Percentiles rank a stretch among this genome's conserved stretches.
Conservation (phyloP, 805 yeast species). For the Yamadazyma sp. region DNA sequence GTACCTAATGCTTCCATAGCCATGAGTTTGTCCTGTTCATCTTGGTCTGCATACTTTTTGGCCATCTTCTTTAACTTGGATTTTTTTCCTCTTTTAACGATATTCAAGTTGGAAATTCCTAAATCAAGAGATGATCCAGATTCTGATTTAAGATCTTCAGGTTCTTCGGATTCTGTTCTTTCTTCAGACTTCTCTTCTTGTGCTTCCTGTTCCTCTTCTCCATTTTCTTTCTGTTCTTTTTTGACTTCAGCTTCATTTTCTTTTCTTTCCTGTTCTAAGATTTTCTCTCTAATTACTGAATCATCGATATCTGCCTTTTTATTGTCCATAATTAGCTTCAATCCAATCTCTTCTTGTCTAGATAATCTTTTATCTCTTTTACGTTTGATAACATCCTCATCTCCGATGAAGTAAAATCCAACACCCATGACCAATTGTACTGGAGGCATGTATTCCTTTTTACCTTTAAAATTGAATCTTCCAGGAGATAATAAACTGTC, state of each 20-base stretch:
- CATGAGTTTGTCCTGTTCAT: constrained; percentile 75
- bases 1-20: constrained; percentile 86
- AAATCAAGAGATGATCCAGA: constrained; percentile 1
- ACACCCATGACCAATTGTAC: constrained; percentile 88
- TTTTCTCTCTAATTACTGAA: constrained; percentile 11
- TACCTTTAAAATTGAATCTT: constrained; percentile 50
- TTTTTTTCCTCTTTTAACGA: constrained; percentile 69
- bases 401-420: constrained; percentile 72
- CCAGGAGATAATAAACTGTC: constrained; percentile 61
- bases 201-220: constrained; percentile 9
- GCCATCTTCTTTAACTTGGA: constrained; percentile 80
- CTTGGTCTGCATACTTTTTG: constrained; percentile 84
- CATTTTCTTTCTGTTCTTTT: constrained; percentile 6
- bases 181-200: neutral
- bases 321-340: constrained; percentile 31
- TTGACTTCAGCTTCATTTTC: constrained; percentile 25
- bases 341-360: constrained; percentile 37
- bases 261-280: constrained; percentile 9
- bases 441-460: constrained; percentile 66
- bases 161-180: neutral
- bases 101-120: constrained; percentile 8
- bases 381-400: constrained; percentile 48
- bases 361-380: constrained; percentile 24
- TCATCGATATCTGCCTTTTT: constrained; percentile 37
- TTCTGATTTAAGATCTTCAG: constrained; percentile 6